phyloP scores from a whole-genome alignment of 1,284 basidiomycete species.

The Stereum hirsutum region DNA sequence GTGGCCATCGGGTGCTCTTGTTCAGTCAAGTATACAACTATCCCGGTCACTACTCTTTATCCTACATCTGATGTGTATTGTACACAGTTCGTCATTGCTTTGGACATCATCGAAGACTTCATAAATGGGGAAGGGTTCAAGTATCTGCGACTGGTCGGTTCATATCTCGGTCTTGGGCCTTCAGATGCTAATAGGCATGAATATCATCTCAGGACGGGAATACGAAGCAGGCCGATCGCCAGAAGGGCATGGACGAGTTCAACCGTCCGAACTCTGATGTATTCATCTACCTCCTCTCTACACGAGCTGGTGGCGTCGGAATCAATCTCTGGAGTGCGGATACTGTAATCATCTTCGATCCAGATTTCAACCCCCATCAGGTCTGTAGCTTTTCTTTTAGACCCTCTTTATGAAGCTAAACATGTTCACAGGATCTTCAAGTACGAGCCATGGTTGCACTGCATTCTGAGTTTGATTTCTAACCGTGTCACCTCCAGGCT shows the following conservation, averaged over 20 bases:
- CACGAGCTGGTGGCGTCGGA: slow-evolving; percentile 93
- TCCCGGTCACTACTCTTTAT: slow-evolving; percentile 1
- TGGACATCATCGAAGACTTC: slow-evolving; percentile 93
- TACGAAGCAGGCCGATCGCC: slow-evolving; percentile 80
- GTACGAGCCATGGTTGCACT: not conserved
- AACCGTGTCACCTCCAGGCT: too few relatives aligned
- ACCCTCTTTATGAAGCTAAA: not conserved
- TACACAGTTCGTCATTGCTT: slow-evolving; percentile 84
- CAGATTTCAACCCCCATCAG: slow-evolving; percentile 93
- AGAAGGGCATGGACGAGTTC: slow-evolving; percentile 92
- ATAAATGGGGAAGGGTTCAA: slow-evolving; percentile 83
- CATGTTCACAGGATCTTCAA: slow-evolving; percentile 22
- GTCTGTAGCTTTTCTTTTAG: slow-evolving; percentile 26
- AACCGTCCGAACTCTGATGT: slow-evolving; percentile 81
- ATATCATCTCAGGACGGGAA: slow-evolving; percentile 67
- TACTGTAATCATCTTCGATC: slow-evolving; percentile 88
- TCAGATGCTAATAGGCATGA: slow-evolving; percentile 4
- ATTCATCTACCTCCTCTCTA: slow-evolving; percentile 89
- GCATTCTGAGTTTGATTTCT: not conserved
- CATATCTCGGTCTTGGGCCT: not conserved
- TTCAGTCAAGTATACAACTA: slow-evolving; percentile 82
- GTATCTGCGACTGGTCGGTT: slow-evolving; percentile 77
- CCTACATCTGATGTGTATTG: slow-evolving; percentile 1
- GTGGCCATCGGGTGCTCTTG: slow-evolving; percentile 90
- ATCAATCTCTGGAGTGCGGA: slow-evolving; percentile 89